Conservation (phyloP, 2,329 filamentous ascomycete genomes). For the Alternaria sp. region DNA sequence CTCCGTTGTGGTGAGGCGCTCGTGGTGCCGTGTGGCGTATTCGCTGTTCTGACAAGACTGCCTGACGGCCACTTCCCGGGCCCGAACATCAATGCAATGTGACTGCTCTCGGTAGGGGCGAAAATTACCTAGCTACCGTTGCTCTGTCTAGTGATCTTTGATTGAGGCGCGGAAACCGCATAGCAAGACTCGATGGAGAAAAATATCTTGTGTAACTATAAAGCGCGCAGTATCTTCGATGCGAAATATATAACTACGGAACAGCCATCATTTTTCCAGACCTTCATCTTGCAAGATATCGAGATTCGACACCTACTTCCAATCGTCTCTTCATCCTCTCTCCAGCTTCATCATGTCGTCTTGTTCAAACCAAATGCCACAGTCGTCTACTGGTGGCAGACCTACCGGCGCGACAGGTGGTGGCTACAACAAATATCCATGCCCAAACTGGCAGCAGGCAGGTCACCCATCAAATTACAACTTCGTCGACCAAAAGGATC, state of each 20-base stretch:
- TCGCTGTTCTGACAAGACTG: constrained; percentile 23
- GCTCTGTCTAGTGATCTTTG: constrained; percentile 17
- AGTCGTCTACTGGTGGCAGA: constrained; percentile 24
- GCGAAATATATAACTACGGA: constrained; percentile 5
- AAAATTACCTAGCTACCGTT: constrained; percentile 16
- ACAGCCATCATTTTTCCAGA: not conserved
- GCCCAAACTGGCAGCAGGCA: constrained; percentile 26
- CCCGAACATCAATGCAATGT: constrained; percentile 26
- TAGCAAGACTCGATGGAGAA: constrained; percentile 13
- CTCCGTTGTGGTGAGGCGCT: constrained; percentile 25
- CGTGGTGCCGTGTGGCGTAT: constrained; percentile 27
- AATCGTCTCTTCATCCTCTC: not conserved
- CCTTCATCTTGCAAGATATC: not conserved
- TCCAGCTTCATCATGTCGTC: constrained; percentile 22
- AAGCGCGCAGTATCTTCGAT: constrained; percentile 14
- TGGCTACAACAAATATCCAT: constrained; percentile 26
- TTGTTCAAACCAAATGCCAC: constrained; percentile 10
- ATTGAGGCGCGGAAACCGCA: constrained; percentile 28
- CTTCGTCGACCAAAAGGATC: constrained; percentile 24
- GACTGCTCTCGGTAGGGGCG: constrained; percentile 20
- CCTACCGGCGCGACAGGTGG: constrained; percentile 34
- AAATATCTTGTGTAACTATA: constrained; percentile 22
- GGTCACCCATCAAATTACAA: constrained; percentile 28
- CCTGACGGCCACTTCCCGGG: constrained; percentile 20
- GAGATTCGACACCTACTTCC: not conserved